A percentile compares a stretch with the other conserved stretches of the same genome.
phyloP scores from a whole-genome alignment of 208 protist species.

The Baffinella frigidus region DNA sequence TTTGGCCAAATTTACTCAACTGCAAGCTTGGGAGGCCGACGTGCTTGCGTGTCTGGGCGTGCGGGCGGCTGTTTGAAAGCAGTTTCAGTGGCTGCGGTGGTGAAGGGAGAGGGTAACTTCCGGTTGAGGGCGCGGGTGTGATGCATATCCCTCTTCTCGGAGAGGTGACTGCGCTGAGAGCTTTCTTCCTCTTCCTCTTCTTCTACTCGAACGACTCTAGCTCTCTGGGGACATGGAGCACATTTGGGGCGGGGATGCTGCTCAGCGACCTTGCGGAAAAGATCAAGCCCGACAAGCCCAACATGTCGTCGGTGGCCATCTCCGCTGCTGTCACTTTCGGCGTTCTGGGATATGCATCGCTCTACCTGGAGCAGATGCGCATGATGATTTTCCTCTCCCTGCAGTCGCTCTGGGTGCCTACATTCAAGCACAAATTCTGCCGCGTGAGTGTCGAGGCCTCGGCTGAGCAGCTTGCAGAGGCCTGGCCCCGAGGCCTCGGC shows the following conservation, averaged over 20 bases:
- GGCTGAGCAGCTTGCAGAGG: no score
- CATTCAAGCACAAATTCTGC: not conserved
- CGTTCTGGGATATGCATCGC: not conserved
- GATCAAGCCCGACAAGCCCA: not conserved
- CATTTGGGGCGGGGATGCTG: constrained; percentile 44
- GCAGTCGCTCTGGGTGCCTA: not conserved
- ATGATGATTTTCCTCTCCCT: constrained; percentile 42
- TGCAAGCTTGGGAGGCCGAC: no score
- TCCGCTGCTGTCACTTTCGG: not conserved
- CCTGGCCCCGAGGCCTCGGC: no score
- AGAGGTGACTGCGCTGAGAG: constrained; percentile 22
- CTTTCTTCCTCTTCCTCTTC: constrained; percentile 59
- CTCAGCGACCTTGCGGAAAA: not conserved
- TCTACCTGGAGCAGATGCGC: constrained; percentile 45
- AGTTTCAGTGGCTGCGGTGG: no score
- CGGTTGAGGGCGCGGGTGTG: no score
- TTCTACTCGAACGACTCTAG: constrained; percentile 47
- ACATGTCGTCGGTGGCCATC: not conserved
- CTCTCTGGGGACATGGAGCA: constrained; percentile 18
- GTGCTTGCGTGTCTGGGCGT: no score
- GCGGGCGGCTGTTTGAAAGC: no score
- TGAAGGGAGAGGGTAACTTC: no score
- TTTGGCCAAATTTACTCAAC: no score
- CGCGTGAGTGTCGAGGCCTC: no score
- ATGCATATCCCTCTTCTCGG: constrained; percentile 19